Base-by-base conservation (phyloP, 257 asterid genomes). In the Primulina tabacum region DNA sequence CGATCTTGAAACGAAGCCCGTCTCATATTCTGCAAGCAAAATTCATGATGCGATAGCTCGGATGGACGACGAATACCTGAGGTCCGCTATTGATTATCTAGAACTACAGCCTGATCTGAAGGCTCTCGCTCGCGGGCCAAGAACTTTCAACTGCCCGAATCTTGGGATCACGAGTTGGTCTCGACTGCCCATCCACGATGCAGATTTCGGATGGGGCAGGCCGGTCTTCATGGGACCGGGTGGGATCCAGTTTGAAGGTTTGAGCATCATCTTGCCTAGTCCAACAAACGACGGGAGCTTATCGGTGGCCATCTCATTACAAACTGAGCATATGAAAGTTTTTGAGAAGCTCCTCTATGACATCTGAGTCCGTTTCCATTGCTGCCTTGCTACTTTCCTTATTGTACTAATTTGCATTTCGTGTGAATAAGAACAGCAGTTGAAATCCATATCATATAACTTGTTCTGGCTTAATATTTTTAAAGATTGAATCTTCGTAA, bases 81-180 rank as follows among this genome's bases (percentile, higher is more conserved):
- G 89, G 6, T 92, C 97, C 0, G 97, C 97, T n/a, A 87, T 92
- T 2, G 97, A 92, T 75, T 92, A 85, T 75, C 60, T 92, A 85
- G 98, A 92, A 78, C 32, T 88, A 70, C 98, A 92, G 83, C 96
- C 91, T 0, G 97, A 90, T 66, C 79, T 92, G 2, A 88, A 88
- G 82, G 96, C 96, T 0, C 88, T 92, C 0, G 91, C 88, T 28
- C 94, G 97, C 0, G 90, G 87, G 32, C 84, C 84, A 0, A 82
- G 68, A 56, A 80, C 85, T 1, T 83, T 77, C 16, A 80, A 62
- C 61, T 77, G 88, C 69, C 94, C 96, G 0, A 89, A 89, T 68
- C 79, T 83, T 12, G 86, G 88, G 70, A 74, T 89, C 1, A 78
- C 81, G 0, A 83, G 87, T 14, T 89, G 96, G 94, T 83, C 67